phyloP scores from a whole-genome alignment of 2,329 filamentous ascomycete species.

The Hypoxylon sp. region DNA sequence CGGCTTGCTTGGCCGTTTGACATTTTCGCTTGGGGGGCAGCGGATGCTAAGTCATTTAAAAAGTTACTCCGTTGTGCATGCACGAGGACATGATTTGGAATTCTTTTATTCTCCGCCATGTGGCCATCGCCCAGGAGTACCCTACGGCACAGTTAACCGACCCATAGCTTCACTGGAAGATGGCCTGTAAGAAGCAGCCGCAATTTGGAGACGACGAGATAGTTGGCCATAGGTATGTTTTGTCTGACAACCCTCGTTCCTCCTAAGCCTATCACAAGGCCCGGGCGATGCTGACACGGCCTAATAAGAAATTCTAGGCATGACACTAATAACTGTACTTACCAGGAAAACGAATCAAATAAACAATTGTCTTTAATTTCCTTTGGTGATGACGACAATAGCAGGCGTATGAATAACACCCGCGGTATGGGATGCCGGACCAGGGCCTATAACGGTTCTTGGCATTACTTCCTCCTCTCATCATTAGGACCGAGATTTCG shows the following conservation, averaged over 20 bases:
- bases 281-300: conserved; percentile 8
- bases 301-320: conserved; percentile 25
- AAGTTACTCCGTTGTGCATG: conserved; percentile 18
- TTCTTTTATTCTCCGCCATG: conserved; percentile 32
- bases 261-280: conserved; percentile 18
- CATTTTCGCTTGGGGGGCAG: conserved; percentile 25
- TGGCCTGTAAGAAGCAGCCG: conserved; percentile 15
- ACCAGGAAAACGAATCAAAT: conserved; percentile 31
- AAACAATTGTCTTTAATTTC: conserved; percentile 19
- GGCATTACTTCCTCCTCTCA: conserved; percentile 37
- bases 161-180: conserved; percentile 9
- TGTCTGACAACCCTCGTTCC: conserved; percentile 24
- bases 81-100: conserved; percentile 41
- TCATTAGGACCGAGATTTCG: conserved; percentile 47
- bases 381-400: conserved; percentile 40
- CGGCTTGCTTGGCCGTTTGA: conserved; percentile 27
- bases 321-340: conserved; percentile 18
- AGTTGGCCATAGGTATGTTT: conserved; percentile 28
- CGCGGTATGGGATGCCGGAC: conserved; percentile 36
- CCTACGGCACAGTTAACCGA: conserved; percentile 37
- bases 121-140: conserved; percentile 18
- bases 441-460: conserved; percentile 36
- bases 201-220: conserved; percentile 28
- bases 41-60: conserved; percentile 33
- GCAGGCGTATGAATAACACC: conserved; percentile 29